Base-by-base conservation (phyloP, 208 protist species). In the Trypanosoma grayi region DNA sequence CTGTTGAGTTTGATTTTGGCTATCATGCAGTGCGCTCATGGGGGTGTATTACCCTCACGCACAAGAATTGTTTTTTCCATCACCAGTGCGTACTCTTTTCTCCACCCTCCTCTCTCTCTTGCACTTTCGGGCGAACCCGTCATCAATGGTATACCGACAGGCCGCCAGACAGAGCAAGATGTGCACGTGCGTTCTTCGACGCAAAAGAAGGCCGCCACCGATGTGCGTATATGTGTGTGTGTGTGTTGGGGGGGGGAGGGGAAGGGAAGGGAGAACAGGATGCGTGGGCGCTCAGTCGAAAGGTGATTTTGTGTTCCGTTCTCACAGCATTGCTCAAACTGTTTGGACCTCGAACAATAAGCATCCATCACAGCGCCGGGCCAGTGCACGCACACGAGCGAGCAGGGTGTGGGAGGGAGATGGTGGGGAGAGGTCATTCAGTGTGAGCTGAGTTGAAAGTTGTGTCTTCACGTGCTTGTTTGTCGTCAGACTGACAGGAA, bases 1-100 rank as follows among this genome's bases (percentile, higher is more conserved):
- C 60, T 66, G 60, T 66, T 66, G 60, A 66, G 60, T 66, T 66
- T 66, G 60, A 57, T n/a, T 66, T 66, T 57, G 48, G 34, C 48
- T 45, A 47, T 57, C 60, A 66, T 34, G 14, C n/a, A 20, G 60
- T 48, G 60, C 48, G 60, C 45, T 27, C 60, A 57, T 37, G 4
- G 6, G 30, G 48, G 60, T 36, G 10, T 6, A 13, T 39, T 31
- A 16, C 60, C 34, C 37, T 55, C 60, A 37, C 60, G 39, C 46
- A 66, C 60, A 27, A 43, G 8, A 44, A 44, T 53, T 51, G 2
- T 58, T 64, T 47, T 53, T 47, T 58, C 48, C 51, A 58, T 60
- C 44, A 54, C 14, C 11, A 9, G 30, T 28, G 8, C 40, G 5
- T 40, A 10, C 9, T 22, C 24, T 22, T 22, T 28, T 11, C 39